phyloP scores from a whole-genome alignment of 306 rosid species.

The Astragalus membranaceus region DNA sequence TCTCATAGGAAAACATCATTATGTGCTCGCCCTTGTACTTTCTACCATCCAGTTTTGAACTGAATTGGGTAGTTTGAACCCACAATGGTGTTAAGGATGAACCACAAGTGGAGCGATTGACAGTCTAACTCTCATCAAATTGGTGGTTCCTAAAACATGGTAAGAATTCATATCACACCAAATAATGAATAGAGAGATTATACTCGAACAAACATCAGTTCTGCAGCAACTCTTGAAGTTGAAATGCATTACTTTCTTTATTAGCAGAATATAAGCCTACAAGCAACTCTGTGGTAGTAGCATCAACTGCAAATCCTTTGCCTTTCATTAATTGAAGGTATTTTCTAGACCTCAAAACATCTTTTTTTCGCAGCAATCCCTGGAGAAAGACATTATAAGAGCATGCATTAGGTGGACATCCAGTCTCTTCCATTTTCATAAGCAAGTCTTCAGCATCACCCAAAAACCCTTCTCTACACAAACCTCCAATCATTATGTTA shows the following conservation, averaged over 20 bases:
- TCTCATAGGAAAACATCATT: background rate
- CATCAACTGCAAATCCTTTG: constrained; percentile 17
- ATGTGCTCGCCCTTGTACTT: background rate
- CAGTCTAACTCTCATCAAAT: background rate
- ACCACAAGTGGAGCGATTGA: background rate
- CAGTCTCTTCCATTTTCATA: constrained; percentile 24
- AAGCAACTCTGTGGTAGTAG: constrained; percentile 21
- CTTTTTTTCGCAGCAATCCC: constrained; percentile 23
- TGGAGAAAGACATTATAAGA: constrained; percentile 23
- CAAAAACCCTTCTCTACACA: constrained; percentile 21
- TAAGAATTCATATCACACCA: background rate
- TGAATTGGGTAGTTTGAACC: background rate
- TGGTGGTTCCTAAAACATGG: background rate
- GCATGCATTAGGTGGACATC: constrained; percentile 12
- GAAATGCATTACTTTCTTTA: constrained; percentile 10
- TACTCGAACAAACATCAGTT: constrained; percentile 1
- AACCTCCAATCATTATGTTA: constrained; percentile 31
- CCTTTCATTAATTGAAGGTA: constrained; percentile 14
- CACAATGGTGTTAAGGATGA: background rate
- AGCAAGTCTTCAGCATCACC: constrained; percentile 29
- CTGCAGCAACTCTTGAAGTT: constrained; percentile 17
- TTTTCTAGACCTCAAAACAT: constrained; percentile 21
- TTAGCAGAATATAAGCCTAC: background rate
- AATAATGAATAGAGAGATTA: background rate
- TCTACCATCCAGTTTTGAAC: background rate